These are phyloP conservation scores for Coprinopsis strossmayeri DNA, from an alignment of 768 basidiomycete species.

Conservation along the genomic window DNA sequence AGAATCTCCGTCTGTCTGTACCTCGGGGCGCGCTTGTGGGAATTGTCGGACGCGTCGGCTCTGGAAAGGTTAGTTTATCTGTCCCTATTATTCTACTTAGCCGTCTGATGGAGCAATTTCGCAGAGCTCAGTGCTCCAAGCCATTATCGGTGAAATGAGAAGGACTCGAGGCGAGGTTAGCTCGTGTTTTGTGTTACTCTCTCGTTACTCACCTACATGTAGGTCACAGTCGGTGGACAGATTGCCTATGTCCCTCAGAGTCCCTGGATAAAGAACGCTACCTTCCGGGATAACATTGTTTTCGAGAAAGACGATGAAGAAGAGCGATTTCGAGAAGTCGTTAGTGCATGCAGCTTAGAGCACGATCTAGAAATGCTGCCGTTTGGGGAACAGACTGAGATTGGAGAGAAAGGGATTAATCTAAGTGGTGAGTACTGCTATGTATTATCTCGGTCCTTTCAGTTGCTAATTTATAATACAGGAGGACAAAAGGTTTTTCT, in stretches of 20 bases:
- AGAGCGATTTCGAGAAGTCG: slow-evolving; percentile 46
- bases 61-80: slow-evolving; percentile 47
- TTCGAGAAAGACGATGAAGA: slow-evolving; percentile 65
- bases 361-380: slow-evolving; percentile 68
- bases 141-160: slow-evolving; percentile 64
- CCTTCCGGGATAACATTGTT: slow-evolving; percentile 63
- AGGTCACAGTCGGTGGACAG: slow-evolving; percentile 1
- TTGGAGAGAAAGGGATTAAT: slow-evolving; percentile 67
- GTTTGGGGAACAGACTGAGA: slow-evolving; percentile 56
- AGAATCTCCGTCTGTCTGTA: slow-evolving; percentile 36
- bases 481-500: slow-evolving; percentile 4
- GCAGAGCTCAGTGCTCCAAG: slow-evolving; percentile 51
- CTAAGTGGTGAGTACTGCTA: slow-evolving; percentile 33
- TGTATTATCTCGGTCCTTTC: too few relatives aligned
- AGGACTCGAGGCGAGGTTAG: slow-evolving; percentile 48
- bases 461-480: neutral
- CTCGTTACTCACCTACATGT: neutral
- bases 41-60: slow-evolving; percentile 68
- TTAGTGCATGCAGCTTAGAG: slow-evolving; percentile 59
- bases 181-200: too few relatives aligned
- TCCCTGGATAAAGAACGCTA: slow-evolving; percentile 63
- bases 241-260: slow-evolving; percentile 31
- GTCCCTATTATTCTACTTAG: neutral
- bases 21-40: slow-evolving; percentile 57
- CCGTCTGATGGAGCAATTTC: neutral